Conservation (phyloP, 2,329 filamentous ascomycete species). For the Verticillium isaacii region DNA sequence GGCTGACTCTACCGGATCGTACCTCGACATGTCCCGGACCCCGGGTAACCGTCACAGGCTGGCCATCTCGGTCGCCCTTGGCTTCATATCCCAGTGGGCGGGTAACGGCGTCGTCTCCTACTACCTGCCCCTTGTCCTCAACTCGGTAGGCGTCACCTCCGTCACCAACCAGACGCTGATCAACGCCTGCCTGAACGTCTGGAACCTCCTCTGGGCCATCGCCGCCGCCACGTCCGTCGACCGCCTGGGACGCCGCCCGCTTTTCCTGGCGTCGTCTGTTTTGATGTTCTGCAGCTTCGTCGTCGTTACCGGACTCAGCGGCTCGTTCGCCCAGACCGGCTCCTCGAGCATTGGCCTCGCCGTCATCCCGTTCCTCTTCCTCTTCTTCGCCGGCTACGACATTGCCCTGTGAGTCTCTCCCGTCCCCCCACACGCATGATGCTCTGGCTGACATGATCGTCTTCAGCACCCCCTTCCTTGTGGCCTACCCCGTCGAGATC, state of each 20-base stretch:
- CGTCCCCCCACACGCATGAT: neutral
- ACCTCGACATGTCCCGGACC: constrained; percentile 48
- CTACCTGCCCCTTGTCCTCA: constrained; percentile 40
- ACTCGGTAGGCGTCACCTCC: constrained; percentile 42
- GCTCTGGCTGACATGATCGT: neutral
- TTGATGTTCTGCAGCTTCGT: constrained; percentile 34
- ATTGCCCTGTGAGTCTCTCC: constrained; percentile 42
- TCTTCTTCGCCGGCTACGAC: constrained; percentile 41
- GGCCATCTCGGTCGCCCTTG: constrained; percentile 46
- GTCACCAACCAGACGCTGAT: constrained; percentile 41
- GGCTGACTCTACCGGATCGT: constrained; percentile 40
- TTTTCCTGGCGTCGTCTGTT: constrained; percentile 25
- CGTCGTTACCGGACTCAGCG: constrained; percentile 40
- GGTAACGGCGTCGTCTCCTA: constrained; percentile 57
- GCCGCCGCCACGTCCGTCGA: constrained; percentile 47
- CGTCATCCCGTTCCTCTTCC: constrained; percentile 37
- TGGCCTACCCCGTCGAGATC: constrained; percentile 48
- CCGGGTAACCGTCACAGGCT: constrained; percentile 54
- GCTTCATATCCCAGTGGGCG: constrained; percentile 56
- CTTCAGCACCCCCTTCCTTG: constrained; percentile 38
- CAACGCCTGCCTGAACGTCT: constrained; percentile 38
- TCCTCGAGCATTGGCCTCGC: constrained; percentile 43
- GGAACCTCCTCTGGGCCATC: constrained; percentile 46
- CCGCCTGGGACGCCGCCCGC: constrained; percentile 48
- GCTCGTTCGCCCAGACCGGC: constrained; percentile 43